These are phyloP conservation scores for Coemansia sp. DNA, from an alignment of 192 early-diverging fungal species.

Conservation along the genomic window DNA sequence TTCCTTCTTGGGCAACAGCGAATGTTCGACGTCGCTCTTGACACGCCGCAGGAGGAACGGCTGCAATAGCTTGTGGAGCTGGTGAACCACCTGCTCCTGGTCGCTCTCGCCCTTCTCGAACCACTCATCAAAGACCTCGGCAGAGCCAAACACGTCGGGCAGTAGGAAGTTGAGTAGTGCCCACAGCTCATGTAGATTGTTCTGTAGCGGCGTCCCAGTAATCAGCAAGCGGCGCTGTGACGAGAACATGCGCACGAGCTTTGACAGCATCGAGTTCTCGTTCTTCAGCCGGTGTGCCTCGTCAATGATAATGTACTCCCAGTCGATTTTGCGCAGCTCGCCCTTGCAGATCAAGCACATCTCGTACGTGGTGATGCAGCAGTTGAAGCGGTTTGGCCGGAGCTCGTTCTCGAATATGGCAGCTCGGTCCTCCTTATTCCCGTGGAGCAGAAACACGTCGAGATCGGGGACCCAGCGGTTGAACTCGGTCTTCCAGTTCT, in stretches of 20 bases:
- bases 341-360: slow-evolving; percentile 89
- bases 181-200: slow-evolving; percentile 99
- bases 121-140: slow-evolving; percentile 94
- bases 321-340: slow-evolving; percentile 68
- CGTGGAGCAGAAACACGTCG: slow-evolving; percentile 84
- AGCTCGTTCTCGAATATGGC: slow-evolving; percentile 54
- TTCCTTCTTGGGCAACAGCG: slow-evolving; percentile 89
- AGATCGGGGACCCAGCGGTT: slow-evolving; percentile 86
- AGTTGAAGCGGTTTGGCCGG: slow-evolving; percentile 67
- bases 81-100: slow-evolving; percentile 59
- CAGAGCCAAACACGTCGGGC: slow-evolving; percentile 92
- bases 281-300: slow-evolving; percentile 82
- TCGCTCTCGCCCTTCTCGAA: slow-evolving; percentile 56
- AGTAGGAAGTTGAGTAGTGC: slow-evolving; percentile 94
- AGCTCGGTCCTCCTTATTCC: slow-evolving; percentile 74
- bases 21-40: slow-evolving; percentile 95
- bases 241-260: slow-evolving; percentile 86
- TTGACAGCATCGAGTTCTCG: slow-evolving; percentile 91
- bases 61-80: slow-evolving; percentile 60
- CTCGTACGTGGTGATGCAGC: slow-evolving; percentile 96
- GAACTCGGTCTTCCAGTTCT: slow-evolving; percentile 95
- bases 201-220: slow-evolving; percentile 95
- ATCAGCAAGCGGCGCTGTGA: slow-evolving; percentile 85
- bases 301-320: slow-evolving; percentile 76
- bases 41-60: slow-evolving; percentile 82